phyloP scores from a whole-genome alignment of 1,284 basidiomycete genomes.

The Boletus sp. region DNA sequence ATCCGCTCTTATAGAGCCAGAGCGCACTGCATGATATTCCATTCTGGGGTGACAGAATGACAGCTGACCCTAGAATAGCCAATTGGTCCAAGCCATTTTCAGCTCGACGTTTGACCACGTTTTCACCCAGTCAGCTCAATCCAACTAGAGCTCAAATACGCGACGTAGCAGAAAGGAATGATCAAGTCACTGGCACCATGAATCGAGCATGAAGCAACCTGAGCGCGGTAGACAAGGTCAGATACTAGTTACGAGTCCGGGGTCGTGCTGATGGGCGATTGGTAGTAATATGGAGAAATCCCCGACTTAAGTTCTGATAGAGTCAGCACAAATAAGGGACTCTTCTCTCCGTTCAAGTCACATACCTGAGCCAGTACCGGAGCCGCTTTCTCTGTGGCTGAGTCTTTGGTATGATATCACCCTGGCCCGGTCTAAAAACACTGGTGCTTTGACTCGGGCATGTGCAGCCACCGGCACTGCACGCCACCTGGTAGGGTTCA shows the following conservation, averaged over 20 bases:
- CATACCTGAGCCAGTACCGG: not conserved
- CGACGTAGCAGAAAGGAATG: not conserved
- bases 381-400: not conserved
- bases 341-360: not conserved
- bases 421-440: not conserved
- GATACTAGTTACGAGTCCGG: too few relatives aligned
- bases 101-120: not conserved
- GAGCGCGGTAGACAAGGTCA: not conserved
- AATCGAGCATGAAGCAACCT: not conserved
- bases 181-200: not conserved
- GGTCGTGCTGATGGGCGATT: not conserved
- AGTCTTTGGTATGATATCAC: not conserved
- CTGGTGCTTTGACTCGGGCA: not conserved
- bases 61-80: constrained; percentile 19
- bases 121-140: not conserved
- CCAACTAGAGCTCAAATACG: not conserved
- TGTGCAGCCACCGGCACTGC: not conserved
- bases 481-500: not conserved
- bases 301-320: not conserved
- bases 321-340: too few relatives aligned
- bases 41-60: constrained; percentile 23
- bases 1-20: constrained; percentile 15
- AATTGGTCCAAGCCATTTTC: not conserved
- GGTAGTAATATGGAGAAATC: not conserved
- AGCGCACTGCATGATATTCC: constrained; percentile 22